Evolutionary conservation across 805 yeast species (phyloP), one percentile per base, ranked within the genome.

Genomic region (Zygoascus biomembranicola): DNA sequence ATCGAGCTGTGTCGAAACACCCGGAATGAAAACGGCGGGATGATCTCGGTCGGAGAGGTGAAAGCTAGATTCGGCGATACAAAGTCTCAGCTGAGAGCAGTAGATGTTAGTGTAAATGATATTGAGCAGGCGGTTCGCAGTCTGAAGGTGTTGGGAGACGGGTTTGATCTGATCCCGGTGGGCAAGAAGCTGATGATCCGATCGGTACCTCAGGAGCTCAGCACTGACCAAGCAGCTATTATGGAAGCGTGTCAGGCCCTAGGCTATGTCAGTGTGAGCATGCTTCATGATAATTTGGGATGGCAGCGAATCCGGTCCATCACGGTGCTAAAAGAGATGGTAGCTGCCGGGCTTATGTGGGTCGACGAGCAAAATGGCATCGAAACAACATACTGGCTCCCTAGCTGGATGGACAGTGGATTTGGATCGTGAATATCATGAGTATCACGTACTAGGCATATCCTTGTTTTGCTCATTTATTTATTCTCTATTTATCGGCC

Each of bases 281-380:
- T 90, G 31, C 69, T 92, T 41, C 66, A 76, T 13, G 97, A 85
- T 60, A 94, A 92, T 63, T 78, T 84, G 55, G 75, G 75, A 1
- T 92, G 99, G 99, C 80, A 77, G 49, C 63, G 64, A 1, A 71
- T 78, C 2, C 72, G 96, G 52, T 76, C 87, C 51, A 76, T 76
- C 57, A 70, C 81, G 0, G 84, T 82, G 4, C 63, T 92, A 5
- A 84, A 86, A 41, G 92, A 86, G 47, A 82, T 92, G 88, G 85
- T 90, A 0, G 75, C 85, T 57, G 77, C 77, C 50, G 97, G 98
- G 2, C 74, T 89, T 52, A 70, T 92, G 13, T 92, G 99, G 99
- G 71, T 90, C 0, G 98, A 90, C 65, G 52, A 42, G 6, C 74
- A 71, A 58, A 69, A 59, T 2, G 41, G 43, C 13, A 23, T 11